Conservation (phyloP, 2,329 filamentous ascomycete species). For the Apiospora phragmitis region DNA sequence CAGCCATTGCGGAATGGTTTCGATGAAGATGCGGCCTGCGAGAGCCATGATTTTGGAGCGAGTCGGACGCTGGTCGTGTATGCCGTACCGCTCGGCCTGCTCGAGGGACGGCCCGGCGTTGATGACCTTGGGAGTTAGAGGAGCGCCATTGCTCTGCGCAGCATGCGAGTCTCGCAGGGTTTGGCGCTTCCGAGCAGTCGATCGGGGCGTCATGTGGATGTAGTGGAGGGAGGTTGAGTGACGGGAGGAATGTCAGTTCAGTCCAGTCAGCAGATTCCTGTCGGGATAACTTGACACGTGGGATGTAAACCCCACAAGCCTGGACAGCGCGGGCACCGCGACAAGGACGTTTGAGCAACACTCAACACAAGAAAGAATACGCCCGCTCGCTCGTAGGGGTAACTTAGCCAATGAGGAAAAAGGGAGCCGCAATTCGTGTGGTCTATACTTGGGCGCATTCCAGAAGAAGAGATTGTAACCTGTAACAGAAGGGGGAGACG, state of each 20-base stretch:
- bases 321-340: not conserved
- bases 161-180: slow-evolving; percentile 46
- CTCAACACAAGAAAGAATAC: not conserved
- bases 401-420: not conserved
- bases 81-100: slow-evolving; percentile 56
- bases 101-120: slow-evolving; percentile 54
- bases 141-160: slow-evolving; percentile 38
- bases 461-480: not conserved
- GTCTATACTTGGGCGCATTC: not conserved
- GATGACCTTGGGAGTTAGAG: slow-evolving; percentile 49
- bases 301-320: not conserved
- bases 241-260: slow-evolving; percentile 9
- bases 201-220: slow-evolving; percentile 40
- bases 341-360: not conserved
- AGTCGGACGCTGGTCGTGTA: slow-evolving; percentile 51
- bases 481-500: not conserved
- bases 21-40: slow-evolving; percentile 54
- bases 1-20: slow-evolving; percentile 63
- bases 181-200: slow-evolving; percentile 44
- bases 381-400: not conserved
- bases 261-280: not conserved
- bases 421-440: not conserved
- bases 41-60: slow-evolving; percentile 52
- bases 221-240: slow-evolving; percentile 30
- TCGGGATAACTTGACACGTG: slow-evolving; percentile 5